Evolutionary conservation across 768 basidiomycete genomes (phyloP).

Genomic region (Leccinum fibrillosum): DNA sequence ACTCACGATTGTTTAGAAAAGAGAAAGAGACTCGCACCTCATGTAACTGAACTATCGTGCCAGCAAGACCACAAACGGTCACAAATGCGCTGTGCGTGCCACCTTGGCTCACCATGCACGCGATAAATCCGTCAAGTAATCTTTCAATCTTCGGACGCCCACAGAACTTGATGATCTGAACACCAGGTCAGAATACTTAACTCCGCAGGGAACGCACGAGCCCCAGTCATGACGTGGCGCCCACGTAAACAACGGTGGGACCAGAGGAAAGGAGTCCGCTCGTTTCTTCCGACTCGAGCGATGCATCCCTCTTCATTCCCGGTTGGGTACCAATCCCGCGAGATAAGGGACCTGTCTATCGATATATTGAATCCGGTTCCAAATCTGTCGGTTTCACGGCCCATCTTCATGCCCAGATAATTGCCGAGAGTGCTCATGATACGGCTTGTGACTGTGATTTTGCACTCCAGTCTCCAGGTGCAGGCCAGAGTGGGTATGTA

Average conservation of each 20-base stretch:
- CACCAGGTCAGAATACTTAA: not conserved
- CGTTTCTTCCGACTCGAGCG: not conserved
- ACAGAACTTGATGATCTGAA: not conserved
- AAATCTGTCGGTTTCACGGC: not conserved
- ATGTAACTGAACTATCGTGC: slow-evolving; percentile 34
- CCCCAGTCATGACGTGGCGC: not conserved
- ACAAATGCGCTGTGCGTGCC: slow-evolving; percentile 33
- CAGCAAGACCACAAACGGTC: slow-evolving; percentile 40
- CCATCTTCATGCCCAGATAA: not conserved
- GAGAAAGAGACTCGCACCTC: slow-evolving; percentile 31
- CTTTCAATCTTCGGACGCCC: slow-evolving; percentile 50
- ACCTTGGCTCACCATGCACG: slow-evolving; percentile 37
- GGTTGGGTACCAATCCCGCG: not conserved
- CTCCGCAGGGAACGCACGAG: not conserved
- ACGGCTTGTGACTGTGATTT: too few relatives aligned
- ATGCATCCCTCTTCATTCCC: not conserved
- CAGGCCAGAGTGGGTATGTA: too few relatives aligned
- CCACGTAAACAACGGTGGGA: not conserved
- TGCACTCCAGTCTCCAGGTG: too few relatives aligned
- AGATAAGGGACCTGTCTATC: not conserved
- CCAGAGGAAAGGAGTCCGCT: not conserved
- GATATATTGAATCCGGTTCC: not conserved
- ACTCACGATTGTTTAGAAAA: slow-evolving; percentile 4
- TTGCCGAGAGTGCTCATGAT: too few relatives aligned
- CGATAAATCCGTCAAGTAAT: slow-evolving; percentile 42